phyloP scores from a whole-genome alignment of 768 basidiomycete species.

The Russula compacta region DNA sequence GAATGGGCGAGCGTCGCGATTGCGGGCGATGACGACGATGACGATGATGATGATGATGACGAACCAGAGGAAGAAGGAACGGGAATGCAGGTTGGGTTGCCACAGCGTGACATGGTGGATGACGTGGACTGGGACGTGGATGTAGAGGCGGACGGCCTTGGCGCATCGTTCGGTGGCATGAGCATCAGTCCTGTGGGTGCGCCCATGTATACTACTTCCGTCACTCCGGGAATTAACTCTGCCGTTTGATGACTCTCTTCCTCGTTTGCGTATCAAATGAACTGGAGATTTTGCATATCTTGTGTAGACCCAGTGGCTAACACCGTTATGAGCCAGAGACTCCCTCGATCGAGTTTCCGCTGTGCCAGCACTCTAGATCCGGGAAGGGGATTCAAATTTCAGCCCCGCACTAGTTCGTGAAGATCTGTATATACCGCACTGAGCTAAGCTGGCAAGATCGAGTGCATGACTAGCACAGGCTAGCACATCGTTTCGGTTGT shows the following conservation, averaged over 20 bases:
- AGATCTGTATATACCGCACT: background rate
- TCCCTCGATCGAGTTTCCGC: background rate
- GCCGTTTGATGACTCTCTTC: background rate
- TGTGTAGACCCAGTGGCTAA: background rate
- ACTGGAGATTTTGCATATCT: background rate
- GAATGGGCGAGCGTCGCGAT: constrained; percentile 82
- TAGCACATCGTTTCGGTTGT: background rate
- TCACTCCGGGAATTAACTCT: background rate
- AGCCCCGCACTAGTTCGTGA: background rate
- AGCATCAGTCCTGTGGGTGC: constrained; percentile 58
- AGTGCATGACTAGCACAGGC: too few relatives aligned
- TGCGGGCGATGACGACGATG: constrained; percentile 59
- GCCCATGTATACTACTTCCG: constrained; percentile 1
- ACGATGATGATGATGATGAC: constrained; percentile 48
- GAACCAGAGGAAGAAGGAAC: constrained; percentile 30
- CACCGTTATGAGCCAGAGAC: too few relatives aligned
- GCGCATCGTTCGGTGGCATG: constrained; percentile 68
- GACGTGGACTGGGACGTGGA: background rate
- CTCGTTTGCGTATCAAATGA: too few relatives aligned
- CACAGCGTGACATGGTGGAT: background rate
- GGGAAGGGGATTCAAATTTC: too few relatives aligned
- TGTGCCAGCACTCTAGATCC: background rate
- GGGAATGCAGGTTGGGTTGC: constrained; percentile 26
- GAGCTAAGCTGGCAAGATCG: background rate
- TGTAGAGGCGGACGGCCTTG: constrained; percentile 43